Conservation (phyloP, 2,329 filamentous ascomycete species). For the Diaporthe vexans region DNA sequence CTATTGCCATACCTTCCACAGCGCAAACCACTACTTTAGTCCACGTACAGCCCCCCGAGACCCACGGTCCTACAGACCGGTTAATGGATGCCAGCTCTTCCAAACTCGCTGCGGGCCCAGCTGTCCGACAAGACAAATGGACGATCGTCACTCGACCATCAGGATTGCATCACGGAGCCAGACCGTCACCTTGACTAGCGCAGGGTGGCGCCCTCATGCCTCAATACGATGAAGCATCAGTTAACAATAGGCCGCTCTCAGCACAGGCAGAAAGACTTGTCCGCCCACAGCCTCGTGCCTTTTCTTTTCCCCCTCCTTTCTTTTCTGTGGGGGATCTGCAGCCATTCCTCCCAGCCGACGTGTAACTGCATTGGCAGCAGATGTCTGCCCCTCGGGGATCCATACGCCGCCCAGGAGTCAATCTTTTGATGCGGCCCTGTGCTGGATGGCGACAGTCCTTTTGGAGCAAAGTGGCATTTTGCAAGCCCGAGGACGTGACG, state of each 20-base stretch:
- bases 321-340: background rate
- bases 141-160: background rate
- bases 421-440: background rate
- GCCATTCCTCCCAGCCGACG: too few relatives aligned
- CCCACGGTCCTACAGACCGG: background rate
- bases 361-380: too few relatives aligned
- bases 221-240: background rate
- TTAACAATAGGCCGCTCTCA: background rate
- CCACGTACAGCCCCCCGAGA: background rate
- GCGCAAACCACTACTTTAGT: background rate
- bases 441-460: background rate
- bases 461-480: background rate
- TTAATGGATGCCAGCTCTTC: background rate
- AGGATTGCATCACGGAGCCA: conserved; percentile 10
- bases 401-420: background rate
- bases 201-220: background rate
- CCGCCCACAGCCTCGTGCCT: conserved; percentile 2
- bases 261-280: background rate
- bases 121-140: background rate
- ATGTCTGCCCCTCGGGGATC: too few relatives aligned
- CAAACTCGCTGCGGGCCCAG: background rate
- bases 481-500: background rate
- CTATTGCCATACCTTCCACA: background rate
- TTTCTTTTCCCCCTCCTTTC: background rate
- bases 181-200: conserved; percentile 11